Evolutionary conservation across 192 early-diverging fungal species (phyloP).

Genomic region (Helicostylum pulchrum): DNA sequence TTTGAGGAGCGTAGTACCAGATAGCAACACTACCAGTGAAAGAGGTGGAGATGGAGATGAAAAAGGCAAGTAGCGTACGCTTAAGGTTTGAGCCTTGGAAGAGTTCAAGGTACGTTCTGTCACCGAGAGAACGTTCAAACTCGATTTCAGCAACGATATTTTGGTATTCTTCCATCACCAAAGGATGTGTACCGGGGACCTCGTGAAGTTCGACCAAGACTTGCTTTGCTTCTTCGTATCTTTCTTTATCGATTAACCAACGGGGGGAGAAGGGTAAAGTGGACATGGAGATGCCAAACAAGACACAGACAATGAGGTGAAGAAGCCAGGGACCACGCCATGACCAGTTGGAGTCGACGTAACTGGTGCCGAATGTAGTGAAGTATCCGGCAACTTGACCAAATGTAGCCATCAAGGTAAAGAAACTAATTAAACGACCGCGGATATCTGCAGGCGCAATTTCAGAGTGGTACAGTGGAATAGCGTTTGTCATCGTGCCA

Average conservation of each 20-base stretch:
- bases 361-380: conserved; percentile 40
- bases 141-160: conserved; percentile 64
- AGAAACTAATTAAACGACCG: conserved; percentile 79
- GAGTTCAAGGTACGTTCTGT: conserved; percentile 58
- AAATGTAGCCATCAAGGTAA: conserved; percentile 87
- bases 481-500: conserved; percentile 34
- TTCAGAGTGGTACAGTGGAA: conserved; percentile 38
- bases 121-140: conserved; percentile 62
- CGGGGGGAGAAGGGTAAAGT: conserved; percentile 84
- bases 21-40: conserved; percentile 34
- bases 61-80: conserved; percentile 61
- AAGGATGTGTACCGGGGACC: conserved; percentile 43
- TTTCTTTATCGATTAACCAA: conserved; percentile 73
- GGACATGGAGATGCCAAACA: conserved; percentile 45
- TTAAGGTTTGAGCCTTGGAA: conserved; percentile 54
- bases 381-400: conserved; percentile 67
- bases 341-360: conserved; percentile 40
- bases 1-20: conserved; percentile 36
- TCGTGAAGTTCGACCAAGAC: conserved; percentile 71
- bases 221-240: conserved; percentile 63
- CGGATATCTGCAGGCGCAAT: conserved; percentile 81
- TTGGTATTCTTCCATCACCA: conserved; percentile 59
- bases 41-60: conserved; percentile 37
- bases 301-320: conserved; percentile 66
- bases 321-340: conserved; percentile 83